phyloP scores from a whole-genome alignment of 169 alveolate genomes.

The Ichthyophthirius multifiliis region DNA sequence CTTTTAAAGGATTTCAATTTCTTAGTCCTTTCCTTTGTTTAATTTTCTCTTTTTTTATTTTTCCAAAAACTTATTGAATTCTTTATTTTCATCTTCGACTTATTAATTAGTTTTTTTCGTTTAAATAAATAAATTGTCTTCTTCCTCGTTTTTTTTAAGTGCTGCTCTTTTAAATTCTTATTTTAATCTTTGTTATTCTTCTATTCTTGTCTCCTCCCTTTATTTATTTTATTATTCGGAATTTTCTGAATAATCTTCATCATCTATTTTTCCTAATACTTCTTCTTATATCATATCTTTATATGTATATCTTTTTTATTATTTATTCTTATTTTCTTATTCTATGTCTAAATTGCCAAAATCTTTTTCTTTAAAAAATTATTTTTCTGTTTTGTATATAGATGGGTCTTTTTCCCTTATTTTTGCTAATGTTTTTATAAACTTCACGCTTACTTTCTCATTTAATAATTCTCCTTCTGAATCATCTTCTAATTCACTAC shows the following conservation, averaged over 20 bases:
- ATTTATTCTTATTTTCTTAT: neutral
- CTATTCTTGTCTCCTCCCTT: conserved; percentile 35
- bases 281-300: conserved; percentile 40
- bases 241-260: conserved; percentile 4
- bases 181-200: conserved; percentile 46
- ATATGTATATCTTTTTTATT: conserved; percentile 35
- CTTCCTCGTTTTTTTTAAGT: conserved; percentile 12
- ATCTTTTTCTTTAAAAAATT: conserved; percentile 41
- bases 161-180: conserved; percentile 55
- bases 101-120: conserved; percentile 15
- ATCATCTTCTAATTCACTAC: conserved; percentile 38
- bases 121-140: neutral
- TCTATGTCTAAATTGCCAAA: conserved; percentile 47
- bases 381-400: conserved; percentile 12
- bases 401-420: conserved; percentile 49
- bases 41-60: neutral
- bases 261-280: conserved; percentile 19
- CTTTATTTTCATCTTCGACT: conserved; percentile 35
- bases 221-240: conserved; percentile 1
- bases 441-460: conserved; percentile 34
- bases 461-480: conserved; percentile 46
- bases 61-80: conserved; percentile 14
- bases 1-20: conserved; percentile 8
- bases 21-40: conserved; percentile 14
- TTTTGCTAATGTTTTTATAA: conserved; percentile 52